These are phyloP conservation scores for Coleophoma crateriformis DNA, from an alignment of 2,329 filamentous ascomycete species.

Conservation along the genomic window DNA sequence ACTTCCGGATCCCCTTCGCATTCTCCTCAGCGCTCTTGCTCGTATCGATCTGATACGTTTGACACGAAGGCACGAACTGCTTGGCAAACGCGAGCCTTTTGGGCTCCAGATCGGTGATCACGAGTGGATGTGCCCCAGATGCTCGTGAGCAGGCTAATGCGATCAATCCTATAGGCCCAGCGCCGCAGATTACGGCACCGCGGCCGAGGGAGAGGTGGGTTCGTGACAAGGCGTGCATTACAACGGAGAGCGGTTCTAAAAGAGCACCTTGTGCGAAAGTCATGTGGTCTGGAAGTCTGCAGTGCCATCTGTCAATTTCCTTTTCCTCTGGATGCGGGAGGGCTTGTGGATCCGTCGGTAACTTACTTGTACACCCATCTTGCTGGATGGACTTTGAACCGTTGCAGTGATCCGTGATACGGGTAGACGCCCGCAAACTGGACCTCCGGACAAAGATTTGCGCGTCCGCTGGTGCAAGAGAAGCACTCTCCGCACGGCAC, in stretches of 20 bases:
- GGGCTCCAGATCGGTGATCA: constrained; percentile 58
- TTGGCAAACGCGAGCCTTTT: constrained; percentile 51
- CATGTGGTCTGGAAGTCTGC: constrained; percentile 44
- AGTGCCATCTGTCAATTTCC: constrained; percentile 5
- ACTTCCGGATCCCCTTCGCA: constrained; percentile 42
- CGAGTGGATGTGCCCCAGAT: constrained; percentile 56
- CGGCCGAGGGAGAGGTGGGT: constrained; percentile 48
- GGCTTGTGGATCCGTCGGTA: background rate
- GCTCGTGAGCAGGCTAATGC: constrained; percentile 51
- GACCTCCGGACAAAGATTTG: constrained; percentile 59
- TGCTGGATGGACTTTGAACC: constrained; percentile 56
- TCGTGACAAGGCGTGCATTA: constrained; percentile 52
- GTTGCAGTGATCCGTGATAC: constrained; percentile 52
- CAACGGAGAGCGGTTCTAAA: constrained; percentile 59
- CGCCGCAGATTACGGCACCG: constrained; percentile 52
- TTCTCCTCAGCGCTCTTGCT: constrained; percentile 41
- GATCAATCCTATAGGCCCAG: constrained; percentile 58
- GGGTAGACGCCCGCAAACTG: constrained; percentile 58
- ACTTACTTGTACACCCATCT: constrained; percentile 44
- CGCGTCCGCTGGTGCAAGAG: constrained; percentile 52
- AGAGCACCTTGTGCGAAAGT: constrained; percentile 55
- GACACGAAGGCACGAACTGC: constrained; percentile 46
- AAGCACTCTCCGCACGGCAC: constrained; percentile 58
- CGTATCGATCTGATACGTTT: constrained; percentile 47
- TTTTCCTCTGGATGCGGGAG: constrained; percentile 4